Conservation (phyloP, 2,329 filamentous ascomycete species). For the Talaromyces sp. region DNA sequence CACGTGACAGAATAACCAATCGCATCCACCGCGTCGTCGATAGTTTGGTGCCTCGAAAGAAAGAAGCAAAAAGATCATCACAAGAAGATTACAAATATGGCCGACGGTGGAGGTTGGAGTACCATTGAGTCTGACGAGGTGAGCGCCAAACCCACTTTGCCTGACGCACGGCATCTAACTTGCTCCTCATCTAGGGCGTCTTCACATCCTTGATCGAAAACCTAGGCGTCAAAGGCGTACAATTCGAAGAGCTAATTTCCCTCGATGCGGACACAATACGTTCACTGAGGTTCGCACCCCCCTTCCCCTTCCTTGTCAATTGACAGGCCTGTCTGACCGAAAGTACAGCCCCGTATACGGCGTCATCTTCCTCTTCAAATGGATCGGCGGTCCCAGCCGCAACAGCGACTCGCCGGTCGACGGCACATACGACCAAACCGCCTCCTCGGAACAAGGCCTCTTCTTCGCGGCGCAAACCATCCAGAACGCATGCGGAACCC, state of each 20-base stretch:
- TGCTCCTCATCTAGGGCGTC: constrained; percentile 62
- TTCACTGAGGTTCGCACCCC: constrained; percentile 37
- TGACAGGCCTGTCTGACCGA: neutral
- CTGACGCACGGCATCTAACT: neutral
- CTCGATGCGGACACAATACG: constrained; percentile 67
- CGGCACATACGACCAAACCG: constrained; percentile 69
- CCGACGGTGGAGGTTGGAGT: constrained; percentile 72
- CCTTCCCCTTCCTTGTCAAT: neutral
- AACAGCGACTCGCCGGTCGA: constrained; percentile 68
- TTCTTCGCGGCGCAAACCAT: constrained; percentile 98
- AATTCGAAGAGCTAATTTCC: constrained; percentile 93
- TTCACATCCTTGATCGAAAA: constrained; percentile 95
- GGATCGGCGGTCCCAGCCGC: constrained; percentile 57
- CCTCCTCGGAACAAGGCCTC: constrained; percentile 65
- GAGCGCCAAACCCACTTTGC: constrained; percentile 31
- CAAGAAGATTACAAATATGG: constrained; percentile 46
- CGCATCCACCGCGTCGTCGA: neutral
- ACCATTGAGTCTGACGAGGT: constrained; percentile 97
- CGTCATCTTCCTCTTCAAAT: constrained; percentile 99
- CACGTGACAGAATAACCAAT: neutral
- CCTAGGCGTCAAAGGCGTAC: constrained; percentile 86
- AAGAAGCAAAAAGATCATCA: neutral
- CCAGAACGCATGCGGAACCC: constrained; percentile 96
- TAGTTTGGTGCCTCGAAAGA: neutral
- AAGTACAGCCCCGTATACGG: constrained; percentile 71